Conservation (phyloP, 495 filamentous ascomycete species). For the Penicillium desertorum region DNA sequence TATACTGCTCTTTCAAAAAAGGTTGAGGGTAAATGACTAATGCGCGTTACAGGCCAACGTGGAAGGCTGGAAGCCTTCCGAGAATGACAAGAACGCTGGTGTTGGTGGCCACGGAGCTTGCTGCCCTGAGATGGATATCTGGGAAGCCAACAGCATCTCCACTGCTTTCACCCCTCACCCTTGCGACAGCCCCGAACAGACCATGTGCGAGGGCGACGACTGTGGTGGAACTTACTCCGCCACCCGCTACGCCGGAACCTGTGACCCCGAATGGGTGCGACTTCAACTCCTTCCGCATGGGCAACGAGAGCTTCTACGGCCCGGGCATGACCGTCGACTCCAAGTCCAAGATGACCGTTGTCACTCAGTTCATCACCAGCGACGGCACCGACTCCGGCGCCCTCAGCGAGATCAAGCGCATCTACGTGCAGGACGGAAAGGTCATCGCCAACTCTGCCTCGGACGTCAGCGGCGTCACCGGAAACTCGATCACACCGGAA, state of each 20-base stretch:
- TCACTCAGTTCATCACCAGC: slow-evolving; percentile 68
- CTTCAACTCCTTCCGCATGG: slow-evolving; percentile 73
- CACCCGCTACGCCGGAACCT: slow-evolving; percentile 53
- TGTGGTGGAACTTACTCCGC: slow-evolving; percentile 54
- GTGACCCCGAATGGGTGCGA: slow-evolving; percentile 79
- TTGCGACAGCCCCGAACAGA: slow-evolving; percentile 56
- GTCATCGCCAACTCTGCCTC: slow-evolving; percentile 59
- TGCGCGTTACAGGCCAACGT: slow-evolving; percentile 44
- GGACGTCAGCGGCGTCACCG: slow-evolving; percentile 51
- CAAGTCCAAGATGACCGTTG: slow-evolving; percentile 60
- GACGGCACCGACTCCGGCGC: slow-evolving; percentile 53
- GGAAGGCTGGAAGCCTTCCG: slow-evolving; percentile 59
- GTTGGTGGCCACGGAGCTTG: slow-evolving; percentile 61
- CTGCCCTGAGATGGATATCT: slow-evolving; percentile 74
- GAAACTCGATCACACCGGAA: slow-evolving; percentile 57
- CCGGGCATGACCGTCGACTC: slow-evolving; percentile 62
- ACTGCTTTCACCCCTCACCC: slow-evolving; percentile 62
- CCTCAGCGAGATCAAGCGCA: slow-evolving; percentile 63
- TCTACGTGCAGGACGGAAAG: slow-evolving; percentile 69
- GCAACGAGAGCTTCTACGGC: slow-evolving; percentile 63
- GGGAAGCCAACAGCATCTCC: slow-evolving; percentile 66
- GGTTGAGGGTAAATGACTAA: neutral
- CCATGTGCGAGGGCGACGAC: slow-evolving; percentile 54
- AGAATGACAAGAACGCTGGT: slow-evolving; percentile 60
- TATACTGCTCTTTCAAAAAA: too few relatives aligned